Conservation (phyloP, 2,329 filamentous ascomycete genomes). For the Chrysoporthe puriensis region DNA sequence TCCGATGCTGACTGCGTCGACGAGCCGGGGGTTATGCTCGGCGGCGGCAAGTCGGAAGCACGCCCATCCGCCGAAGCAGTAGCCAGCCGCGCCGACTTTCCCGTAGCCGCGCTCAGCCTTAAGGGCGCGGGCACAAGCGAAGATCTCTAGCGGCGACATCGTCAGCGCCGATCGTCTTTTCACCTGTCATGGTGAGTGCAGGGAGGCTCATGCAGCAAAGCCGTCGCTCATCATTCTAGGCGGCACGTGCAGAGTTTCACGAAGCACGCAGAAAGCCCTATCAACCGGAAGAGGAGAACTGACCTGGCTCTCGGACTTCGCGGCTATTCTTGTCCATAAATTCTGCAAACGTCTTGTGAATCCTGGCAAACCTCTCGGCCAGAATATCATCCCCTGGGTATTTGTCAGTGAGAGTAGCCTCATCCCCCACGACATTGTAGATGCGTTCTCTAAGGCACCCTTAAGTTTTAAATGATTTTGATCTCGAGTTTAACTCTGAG, state of each 20-base stretch:
- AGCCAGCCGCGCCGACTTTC: conserved; percentile 50
- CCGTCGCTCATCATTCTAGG: too few species aligned
- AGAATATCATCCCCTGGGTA: not conserved
- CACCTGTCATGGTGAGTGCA: not conserved
- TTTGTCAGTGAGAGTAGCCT: not conserved
- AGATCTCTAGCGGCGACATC: conserved; percentile 40
- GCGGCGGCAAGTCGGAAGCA: conserved; percentile 52
- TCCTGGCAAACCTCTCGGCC: not conserved
- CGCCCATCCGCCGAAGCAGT: conserved; percentile 57
- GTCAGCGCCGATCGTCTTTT: not conserved
- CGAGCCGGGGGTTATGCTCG: conserved; percentile 42
- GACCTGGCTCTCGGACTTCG: conserved; percentile 11
- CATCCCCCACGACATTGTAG: not conserved
- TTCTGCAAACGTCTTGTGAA: not conserved
- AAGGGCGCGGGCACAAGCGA: conserved; percentile 42
- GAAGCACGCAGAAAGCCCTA: not conserved
- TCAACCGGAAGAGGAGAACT: not conserved
- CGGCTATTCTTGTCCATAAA: conserved; percentile 4
- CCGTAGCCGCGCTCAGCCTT: conserved; percentile 35
- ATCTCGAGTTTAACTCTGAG: too few species aligned
- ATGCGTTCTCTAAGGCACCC: not conserved
- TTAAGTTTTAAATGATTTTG: not conserved
- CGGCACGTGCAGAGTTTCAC: not conserved
- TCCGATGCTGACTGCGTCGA: conserved; percentile 49
- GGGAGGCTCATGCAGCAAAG: too few species aligned